These are phyloP conservation scores for Phytophthora kernoviae DNA, from an alignment of 352 stramenopile genomes.

Conservation along the genomic window DNA sequence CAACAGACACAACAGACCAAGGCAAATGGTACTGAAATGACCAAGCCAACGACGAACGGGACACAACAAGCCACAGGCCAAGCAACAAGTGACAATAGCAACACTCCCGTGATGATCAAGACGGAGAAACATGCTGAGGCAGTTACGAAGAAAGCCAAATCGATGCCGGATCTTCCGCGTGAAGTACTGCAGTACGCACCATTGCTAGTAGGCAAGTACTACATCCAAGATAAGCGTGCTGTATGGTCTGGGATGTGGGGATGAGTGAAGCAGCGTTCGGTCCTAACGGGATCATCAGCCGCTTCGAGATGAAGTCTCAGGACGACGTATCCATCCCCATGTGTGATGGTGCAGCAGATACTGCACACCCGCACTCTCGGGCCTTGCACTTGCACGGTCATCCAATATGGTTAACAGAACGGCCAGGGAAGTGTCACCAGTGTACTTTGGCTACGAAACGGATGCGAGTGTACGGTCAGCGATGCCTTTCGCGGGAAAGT, in stretches of 20 bases:
- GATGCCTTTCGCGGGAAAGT: slow-evolving; percentile 84
- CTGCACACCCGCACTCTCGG: slow-evolving; percentile 57
- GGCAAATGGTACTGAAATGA: not conserved
- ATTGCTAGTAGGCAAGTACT: slow-evolving; percentile 82
- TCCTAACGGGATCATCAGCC: slow-evolving; percentile 73
- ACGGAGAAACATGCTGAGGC: too few relatives aligned
- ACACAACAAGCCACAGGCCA: not conserved
- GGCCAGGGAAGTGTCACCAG: slow-evolving; percentile 48
- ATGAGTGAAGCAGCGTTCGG: slow-evolving; percentile 86
- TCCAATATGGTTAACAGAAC: slow-evolving; percentile 46
- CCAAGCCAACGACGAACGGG: not conserved
- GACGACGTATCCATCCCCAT: slow-evolving; percentile 75
- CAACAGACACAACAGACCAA: slow-evolving; percentile 35
- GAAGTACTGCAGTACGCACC: slow-evolving; percentile 75
- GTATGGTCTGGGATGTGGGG: slow-evolving; percentile 80
- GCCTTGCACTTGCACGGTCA: slow-evolving; percentile 56
- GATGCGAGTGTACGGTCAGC: slow-evolving; percentile 59
- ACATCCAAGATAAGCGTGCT: slow-evolving; percentile 81
- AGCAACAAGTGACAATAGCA: not conserved
- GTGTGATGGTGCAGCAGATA: slow-evolving; percentile 35
- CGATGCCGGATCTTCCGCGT: slow-evolving; percentile 42
- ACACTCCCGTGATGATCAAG: slow-evolving; percentile 27
- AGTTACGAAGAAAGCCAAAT: slow-evolving; percentile 15
- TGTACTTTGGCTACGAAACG: slow-evolving; percentile 74
- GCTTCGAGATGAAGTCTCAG: slow-evolving; percentile 89